Evolutionary conservation across 768 basidiomycete species (phyloP).

Genomic region (Gyrodon lividus): DNA sequence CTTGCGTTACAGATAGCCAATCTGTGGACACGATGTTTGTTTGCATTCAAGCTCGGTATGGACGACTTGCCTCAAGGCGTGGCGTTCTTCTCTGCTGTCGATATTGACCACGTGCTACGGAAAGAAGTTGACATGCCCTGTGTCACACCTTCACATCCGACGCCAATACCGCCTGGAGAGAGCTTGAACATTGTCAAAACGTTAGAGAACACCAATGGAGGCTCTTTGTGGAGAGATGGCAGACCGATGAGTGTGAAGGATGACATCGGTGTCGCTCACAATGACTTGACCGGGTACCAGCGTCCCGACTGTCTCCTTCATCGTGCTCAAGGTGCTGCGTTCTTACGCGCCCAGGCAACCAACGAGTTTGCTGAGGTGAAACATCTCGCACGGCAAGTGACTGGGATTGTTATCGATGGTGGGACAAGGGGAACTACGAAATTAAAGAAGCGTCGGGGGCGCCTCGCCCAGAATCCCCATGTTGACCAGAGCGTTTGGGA

Average conservation of each 20-base stretch:
- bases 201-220: constrained; percentile 67
- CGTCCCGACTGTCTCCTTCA: constrained; percentile 63
- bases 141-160: constrained; percentile 88
- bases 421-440: constrained; percentile 31
- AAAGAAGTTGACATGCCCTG: constrained; percentile 98
- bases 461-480: constrained; percentile 2
- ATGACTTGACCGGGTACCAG: constrained; percentile 41
- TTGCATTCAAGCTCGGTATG: constrained; percentile 92
- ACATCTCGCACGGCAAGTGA: constrained; percentile 55
- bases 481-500: constrained; percentile 18
- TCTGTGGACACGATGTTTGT: constrained; percentile 89
- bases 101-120: constrained; percentile 84
- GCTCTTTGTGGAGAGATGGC: constrained; percentile 62
- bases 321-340: constrained; percentile 60
- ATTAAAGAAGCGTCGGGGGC: constrained; percentile 14
- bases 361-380: constrained; percentile 69
- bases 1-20: constrained; percentile 94
- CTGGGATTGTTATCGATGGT: constrained; percentile 39
- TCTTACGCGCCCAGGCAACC: constrained; percentile 77
- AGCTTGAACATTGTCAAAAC: constrained; percentile 68
- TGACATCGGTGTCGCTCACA: neutral
- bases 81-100: constrained; percentile 96
- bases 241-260: constrained; percentile 45
- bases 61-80: constrained; percentile 94
- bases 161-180: constrained; percentile 84